Evolutionary conservation across 2,329 filamentous ascomycete genomes (phyloP).

Genomic region (Penicillium sp.): DNA sequence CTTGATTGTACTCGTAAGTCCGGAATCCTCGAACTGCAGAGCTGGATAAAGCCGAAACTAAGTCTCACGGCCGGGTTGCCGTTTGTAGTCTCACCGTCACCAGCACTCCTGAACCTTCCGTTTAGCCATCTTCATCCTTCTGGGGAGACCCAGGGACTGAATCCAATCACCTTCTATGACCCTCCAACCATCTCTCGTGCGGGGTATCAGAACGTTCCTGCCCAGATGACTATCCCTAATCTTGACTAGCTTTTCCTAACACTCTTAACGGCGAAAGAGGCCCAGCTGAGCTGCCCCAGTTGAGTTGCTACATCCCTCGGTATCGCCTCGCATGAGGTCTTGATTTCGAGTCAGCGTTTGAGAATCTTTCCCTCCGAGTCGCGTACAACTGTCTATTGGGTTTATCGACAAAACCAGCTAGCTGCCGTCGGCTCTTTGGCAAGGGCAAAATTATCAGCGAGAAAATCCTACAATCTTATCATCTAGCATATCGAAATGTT

Average conservation of each 20-base stretch:
- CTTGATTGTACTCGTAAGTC: not conserved
- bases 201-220: not conserved
- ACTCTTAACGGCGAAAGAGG: not conserved
- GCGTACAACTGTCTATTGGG: not conserved
- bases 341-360: not conserved
- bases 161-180: not conserved
- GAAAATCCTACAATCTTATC: not conserved
- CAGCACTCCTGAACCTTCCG: not conserved
- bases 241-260: not conserved
- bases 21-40: not conserved
- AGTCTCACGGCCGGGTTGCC: not conserved
- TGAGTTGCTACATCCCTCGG: not conserved
- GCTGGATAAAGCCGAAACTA: not conserved
- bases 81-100: not conserved
- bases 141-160: not conserved
- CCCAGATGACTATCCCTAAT: conserved; percentile 2
- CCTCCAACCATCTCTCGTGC: not conserved
- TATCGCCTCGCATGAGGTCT: not conserved
- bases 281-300: not conserved
- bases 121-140: not conserved
- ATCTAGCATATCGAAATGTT: not conserved
- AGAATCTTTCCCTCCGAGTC: not conserved
- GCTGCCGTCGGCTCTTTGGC: not conserved
- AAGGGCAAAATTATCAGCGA: not conserved
- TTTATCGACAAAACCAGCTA: not conserved